phyloP scores from a whole-genome alignment of 768 basidiomycete species.

The Serendipita sp. region DNA sequence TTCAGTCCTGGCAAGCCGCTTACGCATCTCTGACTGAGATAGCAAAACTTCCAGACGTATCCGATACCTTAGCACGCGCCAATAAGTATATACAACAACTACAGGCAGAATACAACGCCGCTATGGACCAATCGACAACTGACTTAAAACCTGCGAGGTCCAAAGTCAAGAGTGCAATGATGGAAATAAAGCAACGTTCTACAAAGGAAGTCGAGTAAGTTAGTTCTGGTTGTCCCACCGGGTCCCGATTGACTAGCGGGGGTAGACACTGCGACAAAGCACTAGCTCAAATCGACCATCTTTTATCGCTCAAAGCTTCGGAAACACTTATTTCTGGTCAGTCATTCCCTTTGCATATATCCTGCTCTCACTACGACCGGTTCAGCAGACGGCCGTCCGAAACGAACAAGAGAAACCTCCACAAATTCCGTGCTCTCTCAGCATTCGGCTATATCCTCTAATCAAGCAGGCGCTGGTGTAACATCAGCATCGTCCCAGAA shows the following conservation, averaged over 20 bases:
- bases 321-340: background rate
- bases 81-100: slow-evolving; percentile 1
- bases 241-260: background rate
- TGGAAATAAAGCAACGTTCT: background rate
- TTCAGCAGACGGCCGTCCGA: background rate
- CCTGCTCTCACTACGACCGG: background rate
- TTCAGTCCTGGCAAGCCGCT: background rate
- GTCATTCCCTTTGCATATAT: background rate
- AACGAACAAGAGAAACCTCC: background rate
- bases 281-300: background rate
- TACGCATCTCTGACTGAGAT: background rate
- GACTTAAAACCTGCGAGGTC: background rate
- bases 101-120: background rate
- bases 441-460: background rate
- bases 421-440: background rate
- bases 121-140: background rate
- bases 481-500: background rate
- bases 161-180: background rate
- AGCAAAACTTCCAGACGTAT: background rate
- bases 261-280: background rate
- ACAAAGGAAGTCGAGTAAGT: background rate
- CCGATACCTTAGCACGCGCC: background rate
- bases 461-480: background rate
- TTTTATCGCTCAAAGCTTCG: background rate
- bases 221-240: background rate